Base-by-base conservation (phyloP, 768 basidiomycete genomes). In the Pleurotus citrinopileatus region DNA sequence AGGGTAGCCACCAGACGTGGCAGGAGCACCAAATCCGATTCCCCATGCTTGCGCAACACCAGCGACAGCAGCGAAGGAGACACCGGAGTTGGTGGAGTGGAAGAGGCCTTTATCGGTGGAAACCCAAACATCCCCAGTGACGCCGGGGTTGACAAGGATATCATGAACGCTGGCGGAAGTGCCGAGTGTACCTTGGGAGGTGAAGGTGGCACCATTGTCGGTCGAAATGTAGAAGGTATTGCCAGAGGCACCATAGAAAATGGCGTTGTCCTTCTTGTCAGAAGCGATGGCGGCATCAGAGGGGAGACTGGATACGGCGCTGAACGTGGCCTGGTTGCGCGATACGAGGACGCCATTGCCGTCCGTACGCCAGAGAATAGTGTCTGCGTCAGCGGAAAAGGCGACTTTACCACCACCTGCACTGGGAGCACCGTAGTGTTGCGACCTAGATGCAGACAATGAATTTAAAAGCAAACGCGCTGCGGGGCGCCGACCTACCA, bases 51-150 rank as follows among this genome's bases (percentile, higher is more conserved):
- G 67, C 4, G 70, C 68, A 42, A 82, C 65, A 1, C 75, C 78
- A 15, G 76, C 59, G 43, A 83, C 63, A 5, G 75, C 60, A n/a
- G 70, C 68, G 65, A 83, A 82, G 3, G 76, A 69, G 0, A 73
- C 60, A 1, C 83, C 83, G 15, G 62, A 71, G 64, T 83, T 66
- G 9, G 77, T 80, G 1, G 80, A 79, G 63, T 83, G 82, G 77
- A 79, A 84, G 25, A 85, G 66, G 20, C 73, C 77, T 36, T 65
- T 71, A 61, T 82, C 80, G 3, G 83, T 79, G 1, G 82, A 82
- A 2, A 85, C 81, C 82, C 83, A 86, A 32, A 86, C 70, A 60
- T 86, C 83, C 5, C 83, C 83, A 3, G 78, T 76, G 3, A 78
- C 70, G 52, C 65, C 69, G 12, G 79, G 79, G 63, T 84, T 72